phyloP scores from a whole-genome alignment of 2,329 filamentous ascomycete genomes.

The Paraphoma chrysanthemicola region DNA sequence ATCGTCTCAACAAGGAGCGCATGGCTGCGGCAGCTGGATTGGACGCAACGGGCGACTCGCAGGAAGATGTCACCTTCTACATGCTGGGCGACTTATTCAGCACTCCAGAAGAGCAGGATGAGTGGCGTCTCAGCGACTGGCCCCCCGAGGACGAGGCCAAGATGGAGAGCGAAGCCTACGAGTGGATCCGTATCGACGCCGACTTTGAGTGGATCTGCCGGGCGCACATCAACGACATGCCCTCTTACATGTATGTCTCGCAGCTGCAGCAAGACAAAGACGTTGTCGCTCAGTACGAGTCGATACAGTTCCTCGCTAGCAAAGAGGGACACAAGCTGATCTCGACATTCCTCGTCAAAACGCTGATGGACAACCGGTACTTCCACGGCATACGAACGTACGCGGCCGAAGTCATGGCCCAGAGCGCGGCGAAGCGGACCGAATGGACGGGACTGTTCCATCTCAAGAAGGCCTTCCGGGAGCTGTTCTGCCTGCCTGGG shows the following conservation, averaged over 20 bases:
- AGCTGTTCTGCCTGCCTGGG: constrained; percentile 84
- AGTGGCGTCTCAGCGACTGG: constrained; percentile 91
- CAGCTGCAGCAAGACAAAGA: constrained; percentile 97
- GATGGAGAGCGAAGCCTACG: constrained; percentile 96
- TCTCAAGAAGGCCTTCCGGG: constrained; percentile 82
- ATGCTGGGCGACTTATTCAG: constrained; percentile 91
- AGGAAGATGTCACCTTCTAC: constrained; percentile 86
- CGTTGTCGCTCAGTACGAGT: constrained; percentile 79
- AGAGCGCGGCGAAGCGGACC: constrained; percentile 66
- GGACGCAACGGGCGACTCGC: constrained; percentile 66
- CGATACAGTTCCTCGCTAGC: constrained; percentile 76
- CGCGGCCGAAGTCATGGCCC: constrained; percentile 79
- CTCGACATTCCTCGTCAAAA: constrained; percentile 87
- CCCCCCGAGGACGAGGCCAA: constrained; percentile 83
- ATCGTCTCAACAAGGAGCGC: constrained; percentile 80
- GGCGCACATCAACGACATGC: constrained; percentile 77
- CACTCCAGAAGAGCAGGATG: constrained; percentile 76
- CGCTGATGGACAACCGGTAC: constrained; percentile 88
- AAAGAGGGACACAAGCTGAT: constrained; percentile 77
- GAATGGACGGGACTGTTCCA: constrained; percentile 83
- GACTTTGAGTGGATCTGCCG: constrained; percentile 98
- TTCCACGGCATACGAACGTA: constrained; percentile 91
- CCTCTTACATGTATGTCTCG: constrained; percentile 96
- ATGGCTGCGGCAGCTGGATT: constrained; percentile 68
- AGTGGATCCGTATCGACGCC: constrained; percentile 97